These are phyloP conservation scores for Eucalyptus urophylla DNA, from an alignment of 345 rosid genomes.

Conservation along the genomic window DNA sequence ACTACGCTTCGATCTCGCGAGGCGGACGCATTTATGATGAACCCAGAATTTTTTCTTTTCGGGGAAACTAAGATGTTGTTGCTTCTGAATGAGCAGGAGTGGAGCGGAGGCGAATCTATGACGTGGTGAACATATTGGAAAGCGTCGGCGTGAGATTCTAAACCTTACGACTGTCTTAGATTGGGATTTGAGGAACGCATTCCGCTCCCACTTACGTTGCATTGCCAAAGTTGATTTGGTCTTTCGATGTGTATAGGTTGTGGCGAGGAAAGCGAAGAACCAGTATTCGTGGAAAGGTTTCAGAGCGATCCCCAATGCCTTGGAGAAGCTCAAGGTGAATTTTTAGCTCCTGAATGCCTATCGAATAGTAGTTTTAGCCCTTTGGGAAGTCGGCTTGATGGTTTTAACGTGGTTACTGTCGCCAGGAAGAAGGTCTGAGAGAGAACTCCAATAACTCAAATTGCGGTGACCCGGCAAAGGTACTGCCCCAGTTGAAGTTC, in stretches of 20 bases:
- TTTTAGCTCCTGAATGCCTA: background rate
- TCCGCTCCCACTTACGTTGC: background rate
- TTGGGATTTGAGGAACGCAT: no score
- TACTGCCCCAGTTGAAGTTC: background rate
- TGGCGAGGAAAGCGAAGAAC: conserved; percentile 61
- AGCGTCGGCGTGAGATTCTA: conserved; percentile 46
- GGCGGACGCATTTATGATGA: background rate
- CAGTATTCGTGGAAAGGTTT: conserved; percentile 76
- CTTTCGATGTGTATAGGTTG: conserved; percentile 30
- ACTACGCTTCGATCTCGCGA: background rate
- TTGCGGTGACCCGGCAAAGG: conserved; percentile 27
- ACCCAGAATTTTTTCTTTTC: background rate
- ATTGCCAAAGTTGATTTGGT: background rate
- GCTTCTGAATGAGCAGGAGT: conserved; percentile 5
- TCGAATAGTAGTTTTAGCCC: background rate
- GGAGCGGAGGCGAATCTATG: conserved; percentile 71
- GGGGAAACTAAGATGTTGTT: background rate
- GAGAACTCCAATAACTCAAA: conserved; percentile 33
- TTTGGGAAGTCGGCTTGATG: background rate
- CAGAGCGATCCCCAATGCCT: conserved; percentile 48
- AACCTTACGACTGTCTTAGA: background rate
- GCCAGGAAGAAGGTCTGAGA: conserved; percentile 44
- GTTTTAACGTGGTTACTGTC: background rate
- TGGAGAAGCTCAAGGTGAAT: conserved; percentile 42
- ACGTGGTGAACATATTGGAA: conserved; percentile 76